Conservation (phyloP, 495 filamentous ascomycete species). For the Penicillium soppii region DNA sequence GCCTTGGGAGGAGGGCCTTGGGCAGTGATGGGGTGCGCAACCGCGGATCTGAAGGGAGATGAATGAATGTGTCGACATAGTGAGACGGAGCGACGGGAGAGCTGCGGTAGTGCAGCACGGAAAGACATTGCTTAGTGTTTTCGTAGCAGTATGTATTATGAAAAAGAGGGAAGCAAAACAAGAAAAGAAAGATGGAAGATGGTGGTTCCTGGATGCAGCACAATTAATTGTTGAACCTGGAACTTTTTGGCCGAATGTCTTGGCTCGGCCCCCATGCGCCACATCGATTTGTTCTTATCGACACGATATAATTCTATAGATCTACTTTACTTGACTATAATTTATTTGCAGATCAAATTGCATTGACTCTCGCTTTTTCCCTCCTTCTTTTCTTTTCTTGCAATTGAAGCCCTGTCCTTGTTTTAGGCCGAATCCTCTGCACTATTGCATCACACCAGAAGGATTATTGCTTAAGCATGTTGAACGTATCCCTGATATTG, state of each 20-base stretch:
- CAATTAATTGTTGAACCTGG: not conserved
- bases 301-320: not conserved
- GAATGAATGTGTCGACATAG: slow-evolving; percentile 51
- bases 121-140: slow-evolving; percentile 19
- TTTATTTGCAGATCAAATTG: not conserved
- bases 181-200: not conserved
- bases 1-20: slow-evolving; percentile 82
- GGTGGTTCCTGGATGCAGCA: slow-evolving; percentile 3
- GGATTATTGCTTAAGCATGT: no score
- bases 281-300: slow-evolving; percentile 6
- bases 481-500: no score
- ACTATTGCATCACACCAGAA: slow-evolving; percentile 18
- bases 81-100: slow-evolving; percentile 18
- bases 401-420: not conserved
- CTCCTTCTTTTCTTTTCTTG: no score
- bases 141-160: not conserved
- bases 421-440: slow-evolving; percentile 10
- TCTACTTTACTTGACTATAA: not conserved
- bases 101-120: slow-evolving; percentile 22
- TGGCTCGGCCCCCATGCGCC: slow-evolving; percentile 9
- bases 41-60: slow-evolving; percentile 49
- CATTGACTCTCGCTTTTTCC: not conserved
- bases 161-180: not conserved
- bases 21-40: slow-evolving; percentile 68
- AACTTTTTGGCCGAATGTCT: slow-evolving; percentile 8